These are phyloP conservation scores for Begonia masoniana DNA, from an alignment of 306 rosid species.

Conservation along the genomic window DNA sequence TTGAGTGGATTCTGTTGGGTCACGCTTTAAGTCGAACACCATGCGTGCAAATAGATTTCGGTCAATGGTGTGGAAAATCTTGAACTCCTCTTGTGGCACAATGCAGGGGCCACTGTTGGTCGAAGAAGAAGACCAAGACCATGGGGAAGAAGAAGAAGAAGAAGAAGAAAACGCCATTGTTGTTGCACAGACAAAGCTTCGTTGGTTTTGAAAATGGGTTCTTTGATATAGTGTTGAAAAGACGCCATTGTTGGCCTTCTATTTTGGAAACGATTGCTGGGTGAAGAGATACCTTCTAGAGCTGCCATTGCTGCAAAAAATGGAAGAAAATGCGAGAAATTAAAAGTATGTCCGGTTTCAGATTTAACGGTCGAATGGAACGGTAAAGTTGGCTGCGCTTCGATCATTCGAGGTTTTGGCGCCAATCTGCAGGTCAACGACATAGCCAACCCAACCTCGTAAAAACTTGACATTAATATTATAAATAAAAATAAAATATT, in stretches of 20 bases:
- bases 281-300: conserved; percentile 4
- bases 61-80: conserved; percentile 40
- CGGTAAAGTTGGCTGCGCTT: too few species aligned
- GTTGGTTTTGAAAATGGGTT: neutral
- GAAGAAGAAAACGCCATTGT: conserved; percentile 9
- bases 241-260: conserved; percentile 7
- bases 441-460: too few species aligned
- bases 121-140: neutral
- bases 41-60: conserved; percentile 38
- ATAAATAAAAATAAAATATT: too few species aligned
- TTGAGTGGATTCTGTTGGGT: conserved; percentile 20
- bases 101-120: neutral
- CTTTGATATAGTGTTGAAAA: conserved; percentile 7
- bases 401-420: too few species aligned
- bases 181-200: neutral
- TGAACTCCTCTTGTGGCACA: conserved; percentile 34
- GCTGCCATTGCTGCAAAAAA: conserved; percentile 11
- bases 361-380: too few species aligned
- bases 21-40: conserved; percentile 21
- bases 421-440: too few species aligned
- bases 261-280: neutral
- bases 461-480: too few species aligned
- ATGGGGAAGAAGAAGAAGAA: neutral
- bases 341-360: too few species aligned
- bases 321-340: too few species aligned